Conservation (phyloP, 1,284 basidiomycete species). For the Fomitopsis palustris region DNA sequence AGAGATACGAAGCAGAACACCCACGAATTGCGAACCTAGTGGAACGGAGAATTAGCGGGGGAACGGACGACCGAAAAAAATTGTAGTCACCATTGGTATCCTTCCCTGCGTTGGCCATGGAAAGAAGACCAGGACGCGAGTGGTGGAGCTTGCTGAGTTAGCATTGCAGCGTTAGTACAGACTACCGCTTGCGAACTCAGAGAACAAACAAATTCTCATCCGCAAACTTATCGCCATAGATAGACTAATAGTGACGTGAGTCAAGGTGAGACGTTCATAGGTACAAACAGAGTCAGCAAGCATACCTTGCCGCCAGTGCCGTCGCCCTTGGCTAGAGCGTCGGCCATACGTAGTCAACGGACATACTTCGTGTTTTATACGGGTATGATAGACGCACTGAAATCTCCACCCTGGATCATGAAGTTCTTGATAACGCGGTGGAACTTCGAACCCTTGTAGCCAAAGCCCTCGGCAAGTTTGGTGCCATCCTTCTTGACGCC, state of each 20-base stretch:
- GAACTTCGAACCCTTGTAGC: constrained; percentile 71
- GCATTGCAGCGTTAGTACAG: background rate
- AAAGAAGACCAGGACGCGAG: constrained; percentile 80
- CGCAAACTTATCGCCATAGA: constrained; percentile 56
- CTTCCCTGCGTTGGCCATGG: constrained; percentile 92
- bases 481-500: constrained; percentile 80
- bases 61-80: background rate
- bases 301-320: constrained; percentile 56
- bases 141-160: constrained; percentile 81
- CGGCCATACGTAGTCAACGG: background rate
- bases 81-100: constrained; percentile 73
- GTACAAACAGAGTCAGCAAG: background rate
- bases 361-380: background rate
- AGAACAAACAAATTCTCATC: constrained; percentile 79
- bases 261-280: background rate
- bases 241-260: constrained; percentile 32
- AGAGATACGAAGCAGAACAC: constrained; percentile 21
- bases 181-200: background rate
- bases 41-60: constrained; percentile 6
- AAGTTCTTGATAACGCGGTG: constrained; percentile 72
- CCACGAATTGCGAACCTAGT: constrained; percentile 80
- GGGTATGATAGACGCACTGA: constrained; percentile 38
- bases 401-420: constrained; percentile 75
- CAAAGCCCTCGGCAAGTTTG: constrained; percentile 65
- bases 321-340: constrained; percentile 43